These are phyloP conservation scores for Tolypocladium album DNA, from an alignment of 2,329 filamentous ascomycete genomes.

Conservation along the genomic window DNA sequence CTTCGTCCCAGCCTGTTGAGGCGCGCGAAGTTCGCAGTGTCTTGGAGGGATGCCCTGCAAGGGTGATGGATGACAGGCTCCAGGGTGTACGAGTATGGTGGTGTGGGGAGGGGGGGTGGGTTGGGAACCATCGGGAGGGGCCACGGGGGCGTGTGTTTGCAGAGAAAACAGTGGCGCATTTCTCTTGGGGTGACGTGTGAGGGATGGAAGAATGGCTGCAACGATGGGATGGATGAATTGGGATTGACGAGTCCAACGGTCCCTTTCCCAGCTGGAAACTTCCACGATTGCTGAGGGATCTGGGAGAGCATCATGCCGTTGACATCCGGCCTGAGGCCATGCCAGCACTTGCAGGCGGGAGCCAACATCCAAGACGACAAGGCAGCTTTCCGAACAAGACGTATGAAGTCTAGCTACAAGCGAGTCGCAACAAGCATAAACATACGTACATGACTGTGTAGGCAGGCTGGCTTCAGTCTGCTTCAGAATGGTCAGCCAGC, in stretches of 20 bases:
- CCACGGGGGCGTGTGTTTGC: not conserved
- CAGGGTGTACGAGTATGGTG: not conserved
- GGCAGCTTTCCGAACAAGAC: not conserved
- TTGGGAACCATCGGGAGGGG: not conserved
- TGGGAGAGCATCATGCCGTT: not conserved
- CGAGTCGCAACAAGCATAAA: not conserved
- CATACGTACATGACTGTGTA: not conserved
- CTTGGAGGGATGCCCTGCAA: slow-evolving; percentile 6
- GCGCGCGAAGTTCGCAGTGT: slow-evolving; percentile 9
- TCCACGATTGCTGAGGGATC: not conserved
- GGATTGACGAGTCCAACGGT: not conserved
- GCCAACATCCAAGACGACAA: not conserved
- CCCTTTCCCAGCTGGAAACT: not conserved
- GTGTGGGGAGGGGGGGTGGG: not conserved
- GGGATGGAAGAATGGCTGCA: slow-evolving; percentile 1
- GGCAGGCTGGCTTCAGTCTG: not conserved
- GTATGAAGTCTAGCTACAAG: not conserved
- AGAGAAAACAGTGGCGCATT: slow-evolving; percentile 5
- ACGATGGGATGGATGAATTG: not conserved
- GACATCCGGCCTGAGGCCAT: not conserved
- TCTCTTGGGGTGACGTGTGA: slow-evolving; percentile 1
- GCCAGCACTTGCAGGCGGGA: not conserved
- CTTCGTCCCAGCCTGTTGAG: slow-evolving; percentile 6
- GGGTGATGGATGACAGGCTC: slow-evolving; percentile 5
- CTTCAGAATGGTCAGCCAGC: not conserved